Conservation (phyloP, 768 basidiomycete genomes). For the Cytidiella melzeri region DNA sequence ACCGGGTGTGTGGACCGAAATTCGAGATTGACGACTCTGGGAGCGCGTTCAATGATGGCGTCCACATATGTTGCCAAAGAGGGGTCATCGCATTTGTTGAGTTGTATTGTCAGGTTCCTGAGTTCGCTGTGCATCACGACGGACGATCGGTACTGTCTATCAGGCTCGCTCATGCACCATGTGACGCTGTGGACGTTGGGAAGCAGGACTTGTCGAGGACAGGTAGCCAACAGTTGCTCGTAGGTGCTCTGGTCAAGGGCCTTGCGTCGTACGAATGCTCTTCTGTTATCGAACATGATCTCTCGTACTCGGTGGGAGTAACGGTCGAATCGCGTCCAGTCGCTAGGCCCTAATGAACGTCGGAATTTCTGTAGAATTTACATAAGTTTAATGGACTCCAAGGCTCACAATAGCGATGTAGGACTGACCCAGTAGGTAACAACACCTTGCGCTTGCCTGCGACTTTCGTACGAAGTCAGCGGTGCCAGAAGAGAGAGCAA, state of each 20-base stretch:
- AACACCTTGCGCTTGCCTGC: neutral
- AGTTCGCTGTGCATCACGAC: conserved; percentile 53
- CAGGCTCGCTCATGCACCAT: conserved; percentile 31
- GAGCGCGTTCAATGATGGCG: conserved; percentile 38
- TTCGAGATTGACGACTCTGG: conserved; percentile 39
- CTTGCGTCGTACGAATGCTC: conserved; percentile 7
- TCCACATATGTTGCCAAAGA: conserved; percentile 22
- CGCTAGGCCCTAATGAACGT: conserved; percentile 35
- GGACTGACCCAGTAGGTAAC: too few species aligned
- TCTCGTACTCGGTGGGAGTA: conserved; percentile 32
- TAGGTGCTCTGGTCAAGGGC: conserved; percentile 25
- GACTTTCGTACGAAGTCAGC: conserved; percentile 20
- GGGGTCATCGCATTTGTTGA: conserved; percentile 29
- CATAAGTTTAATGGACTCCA: too few species aligned
- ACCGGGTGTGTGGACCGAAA: conserved; percentile 37
- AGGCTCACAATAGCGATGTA: too few species aligned
- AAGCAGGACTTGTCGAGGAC: conserved; percentile 44
- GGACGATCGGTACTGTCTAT: conserved; percentile 29
- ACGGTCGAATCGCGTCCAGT: conserved; percentile 51
- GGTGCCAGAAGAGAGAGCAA: conserved; percentile 50
- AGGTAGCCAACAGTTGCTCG: conserved; percentile 49
- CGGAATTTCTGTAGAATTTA: conserved; percentile 19
- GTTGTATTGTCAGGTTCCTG: conserved; percentile 26
- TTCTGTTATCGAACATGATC: conserved; percentile 17
- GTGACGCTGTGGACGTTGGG: conserved; percentile 48